Evolutionary conservation across 768 basidiomycete species (phyloP).

Genomic region (Amanita molliuscula): DNA sequence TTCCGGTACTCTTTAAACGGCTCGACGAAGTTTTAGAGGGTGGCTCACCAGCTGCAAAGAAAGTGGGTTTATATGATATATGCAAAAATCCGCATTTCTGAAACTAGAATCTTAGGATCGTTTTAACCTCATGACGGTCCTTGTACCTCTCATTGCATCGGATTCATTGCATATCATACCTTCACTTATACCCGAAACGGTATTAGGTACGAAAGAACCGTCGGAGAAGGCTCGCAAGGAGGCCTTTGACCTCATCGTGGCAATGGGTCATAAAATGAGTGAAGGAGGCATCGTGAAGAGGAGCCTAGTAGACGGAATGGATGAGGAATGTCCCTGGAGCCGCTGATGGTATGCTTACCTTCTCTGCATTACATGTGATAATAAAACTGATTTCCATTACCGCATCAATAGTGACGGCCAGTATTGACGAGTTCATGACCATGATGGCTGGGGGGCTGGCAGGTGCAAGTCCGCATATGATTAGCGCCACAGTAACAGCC

Average conservation of each 20-base stretch:
- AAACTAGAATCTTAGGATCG: slow-evolving; percentile 52
- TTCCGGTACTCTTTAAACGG: slow-evolving; percentile 43
- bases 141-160: slow-evolving; percentile 61
- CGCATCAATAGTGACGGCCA: slow-evolving; percentile 43
- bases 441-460: slow-evolving; percentile 95
- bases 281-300: slow-evolving; percentile 76
- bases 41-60: slow-evolving; percentile 78
- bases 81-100: not conserved
- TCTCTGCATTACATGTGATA: not conserved
- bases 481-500: slow-evolving; percentile 92
- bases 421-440: slow-evolving; percentile 85
- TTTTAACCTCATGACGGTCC: slow-evolving; percentile 56
- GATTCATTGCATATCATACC: slow-evolving; percentile 77
- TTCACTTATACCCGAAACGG: slow-evolving; percentile 85
- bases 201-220: slow-evolving; percentile 93
- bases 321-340: slow-evolving; percentile 47
- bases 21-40: slow-evolving; percentile 57
- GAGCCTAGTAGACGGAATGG: slow-evolving; percentile 73
- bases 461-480: slow-evolving; percentile 93
- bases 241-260: slow-evolving; percentile 83
- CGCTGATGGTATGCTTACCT: slow-evolving; percentile 30
- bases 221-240: slow-evolving; percentile 85
- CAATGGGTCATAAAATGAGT: slow-evolving; percentile 90
- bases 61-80: slow-evolving; percentile 31
- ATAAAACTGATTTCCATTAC: not conserved